Conservation (phyloP, 1,139 yeast species). For the Arxiozyma bovina region DNA sequence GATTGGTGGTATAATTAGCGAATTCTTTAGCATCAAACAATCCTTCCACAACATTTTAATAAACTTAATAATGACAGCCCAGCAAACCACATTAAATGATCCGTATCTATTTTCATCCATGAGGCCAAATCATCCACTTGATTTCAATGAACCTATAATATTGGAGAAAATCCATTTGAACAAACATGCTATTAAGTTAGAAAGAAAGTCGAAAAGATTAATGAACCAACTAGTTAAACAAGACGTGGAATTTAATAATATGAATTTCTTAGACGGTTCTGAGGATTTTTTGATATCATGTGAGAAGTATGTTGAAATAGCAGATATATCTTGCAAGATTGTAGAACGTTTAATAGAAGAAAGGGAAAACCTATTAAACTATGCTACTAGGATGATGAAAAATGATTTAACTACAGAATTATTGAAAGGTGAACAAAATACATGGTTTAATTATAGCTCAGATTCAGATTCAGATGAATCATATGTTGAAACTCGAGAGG, state of each 20-base stretch:
- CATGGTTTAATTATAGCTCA: constrained; percentile 13
- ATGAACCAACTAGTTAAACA: constrained; percentile 41
- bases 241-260: constrained; percentile 38
- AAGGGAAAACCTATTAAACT: constrained; percentile 58
- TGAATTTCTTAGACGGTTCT: constrained; percentile 43
- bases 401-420: constrained; percentile 59
- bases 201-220: constrained; percentile 43
- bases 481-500: constrained; percentile 19
- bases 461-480: constrained; percentile 12
- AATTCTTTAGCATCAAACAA: constrained; percentile 70
- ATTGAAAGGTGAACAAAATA: constrained; percentile 41
- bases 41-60: constrained; percentile 56
- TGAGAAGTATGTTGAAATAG: constrained; percentile 38
- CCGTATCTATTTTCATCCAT: constrained; percentile 64
- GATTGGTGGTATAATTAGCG: constrained; percentile 42
- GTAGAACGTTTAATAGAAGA: constrained; percentile 58
- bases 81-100: constrained; percentile 60
- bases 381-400: constrained; percentile 71
- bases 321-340: constrained; percentile 38
- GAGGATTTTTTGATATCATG: constrained; percentile 27
- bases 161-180: constrained; percentile 7
- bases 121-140: constrained; percentile 39
- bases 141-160: constrained; percentile 34
- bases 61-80: constrained; percentile 58
- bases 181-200: constrained; percentile 24